A percentile compares a stretch with the other conserved stretches of the same genome.
Conservation (phyloP, 306 rosid genomes). For the Alnus glutinosa region DNA sequence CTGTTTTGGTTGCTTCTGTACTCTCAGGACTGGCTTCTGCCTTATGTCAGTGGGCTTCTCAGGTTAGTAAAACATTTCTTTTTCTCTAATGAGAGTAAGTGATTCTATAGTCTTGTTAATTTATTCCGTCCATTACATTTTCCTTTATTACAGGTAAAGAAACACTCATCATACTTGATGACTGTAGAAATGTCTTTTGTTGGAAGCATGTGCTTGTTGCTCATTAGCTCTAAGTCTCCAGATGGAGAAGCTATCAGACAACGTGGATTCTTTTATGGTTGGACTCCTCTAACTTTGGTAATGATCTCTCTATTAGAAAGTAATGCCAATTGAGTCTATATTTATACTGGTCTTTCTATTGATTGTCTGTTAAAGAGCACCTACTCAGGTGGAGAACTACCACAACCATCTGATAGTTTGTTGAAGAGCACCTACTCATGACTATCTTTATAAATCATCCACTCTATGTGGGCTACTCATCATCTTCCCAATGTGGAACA, state of each 20-base stretch:
- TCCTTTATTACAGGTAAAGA: slow-evolving; percentile 73
- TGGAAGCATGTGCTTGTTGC: slow-evolving; percentile 78
- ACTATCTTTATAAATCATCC: no score
- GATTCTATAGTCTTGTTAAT: slow-evolving; percentile 3
- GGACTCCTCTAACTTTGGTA: slow-evolving; percentile 89
- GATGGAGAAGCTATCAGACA: slow-evolving; percentile 83
- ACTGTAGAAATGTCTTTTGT: slow-evolving; percentile 93
- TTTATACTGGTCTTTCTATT: slow-evolving; percentile 17
- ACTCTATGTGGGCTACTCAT: no score
- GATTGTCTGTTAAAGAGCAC: slow-evolving; percentile 12
- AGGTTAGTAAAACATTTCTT: slow-evolving; percentile 54
- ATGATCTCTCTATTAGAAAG: slow-evolving; percentile 23
- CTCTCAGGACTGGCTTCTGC: slow-evolving; percentile 97
- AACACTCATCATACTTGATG: slow-evolving; percentile 94
- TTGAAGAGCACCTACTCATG: no score
- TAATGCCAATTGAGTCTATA: slow-evolving; percentile 1
- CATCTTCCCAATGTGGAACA: no score
- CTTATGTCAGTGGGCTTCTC: slow-evolving; percentile 99
- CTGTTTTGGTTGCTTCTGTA: slow-evolving; percentile 85
- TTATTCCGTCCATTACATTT: slow-evolving; percentile 18
- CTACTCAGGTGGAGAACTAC: slow-evolving; percentile 1
- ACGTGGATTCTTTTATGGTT: slow-evolving; percentile 79
- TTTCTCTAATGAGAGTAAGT: slow-evolving; percentile 13
- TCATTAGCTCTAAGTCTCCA: slow-evolving; percentile 80
- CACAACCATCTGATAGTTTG: not conserved